A percentile compares a stretch with the other conserved stretches of the same genome.
Conservation (phyloP, 352 stramenopile genomes). For the Phytophthora sp. region DNA sequence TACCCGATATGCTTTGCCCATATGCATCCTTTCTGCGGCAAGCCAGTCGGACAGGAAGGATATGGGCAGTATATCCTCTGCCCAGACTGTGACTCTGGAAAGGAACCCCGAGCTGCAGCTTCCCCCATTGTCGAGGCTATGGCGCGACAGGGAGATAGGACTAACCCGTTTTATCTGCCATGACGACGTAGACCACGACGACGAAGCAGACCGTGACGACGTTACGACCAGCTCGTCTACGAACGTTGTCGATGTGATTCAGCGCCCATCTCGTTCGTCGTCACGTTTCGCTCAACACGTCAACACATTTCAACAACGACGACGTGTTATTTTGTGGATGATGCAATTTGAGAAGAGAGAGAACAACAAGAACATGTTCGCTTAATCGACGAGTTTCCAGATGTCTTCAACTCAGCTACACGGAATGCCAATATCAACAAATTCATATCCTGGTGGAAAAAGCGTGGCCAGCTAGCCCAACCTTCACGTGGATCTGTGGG, state of each 20-base stretch:
- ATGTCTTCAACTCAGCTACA: neutral
- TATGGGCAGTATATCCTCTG: conserved; percentile 1
- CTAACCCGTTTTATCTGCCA: too few relatives aligned
- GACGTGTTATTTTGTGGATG: neutral
- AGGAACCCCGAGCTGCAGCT: neutral
- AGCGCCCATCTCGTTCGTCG: neutral
- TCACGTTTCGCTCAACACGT: neutral
- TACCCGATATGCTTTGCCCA: conserved; percentile 3
- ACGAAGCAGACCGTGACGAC: too few relatives aligned
- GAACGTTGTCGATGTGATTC: neutral
- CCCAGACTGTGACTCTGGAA: neutral
- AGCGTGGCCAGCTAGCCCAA: neutral
- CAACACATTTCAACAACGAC: neutral
- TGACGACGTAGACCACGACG: too few relatives aligned
- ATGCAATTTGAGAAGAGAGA: neutral
- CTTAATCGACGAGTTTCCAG: neutral
- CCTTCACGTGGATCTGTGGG: neutral
- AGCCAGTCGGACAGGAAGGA: neutral
- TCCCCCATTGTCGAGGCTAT: neutral
- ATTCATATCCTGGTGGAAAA: neutral
- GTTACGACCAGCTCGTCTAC: too few relatives aligned
- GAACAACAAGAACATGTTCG: neutral
- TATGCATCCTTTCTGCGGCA: conserved; percentile 15
- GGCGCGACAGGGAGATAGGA: neutral
- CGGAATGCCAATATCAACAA: neutral